phyloP scores from a whole-genome alignment of 495 filamentous ascomycete species.

The Copromyces sp. region DNA sequence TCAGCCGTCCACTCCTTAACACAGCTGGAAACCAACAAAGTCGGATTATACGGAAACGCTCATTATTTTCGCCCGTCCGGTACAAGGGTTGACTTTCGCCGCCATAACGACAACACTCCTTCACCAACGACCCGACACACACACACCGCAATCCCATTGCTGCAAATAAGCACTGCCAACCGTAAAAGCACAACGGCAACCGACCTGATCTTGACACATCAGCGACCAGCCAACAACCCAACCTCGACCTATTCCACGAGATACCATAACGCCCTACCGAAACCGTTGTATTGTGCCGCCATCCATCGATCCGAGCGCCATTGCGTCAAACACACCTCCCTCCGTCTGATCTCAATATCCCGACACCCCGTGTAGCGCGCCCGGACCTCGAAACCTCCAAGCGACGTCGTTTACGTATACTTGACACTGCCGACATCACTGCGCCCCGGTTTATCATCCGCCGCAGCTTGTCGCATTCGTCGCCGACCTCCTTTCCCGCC shows the following conservation, averaged over 20 bases:
- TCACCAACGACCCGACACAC: not conserved
- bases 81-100: not conserved
- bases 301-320: not conserved
- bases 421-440: not conserved
- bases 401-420: conserved; percentile 2
- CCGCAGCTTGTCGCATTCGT: not conserved
- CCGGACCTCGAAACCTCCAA: conserved; percentile 11
- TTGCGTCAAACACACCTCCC: not conserved
- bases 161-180: not conserved
- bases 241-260: not conserved
- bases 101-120: not conserved
- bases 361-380: conserved; percentile 13
- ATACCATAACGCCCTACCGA: not conserved
- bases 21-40: not conserved
- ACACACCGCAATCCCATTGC: not conserved
- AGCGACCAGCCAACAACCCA: not conserved
- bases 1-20: not conserved
- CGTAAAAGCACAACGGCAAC: not conserved
- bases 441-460: not conserved
- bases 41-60: not conserved
- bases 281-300: not conserved
- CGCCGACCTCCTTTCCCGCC: not conserved
- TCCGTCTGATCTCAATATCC: not conserved
- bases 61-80: not conserved
- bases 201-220: not conserved